phyloP scores from a whole-genome alignment of 2,329 filamentous ascomycete species.

The Achaetomium macrosporum region DNA sequence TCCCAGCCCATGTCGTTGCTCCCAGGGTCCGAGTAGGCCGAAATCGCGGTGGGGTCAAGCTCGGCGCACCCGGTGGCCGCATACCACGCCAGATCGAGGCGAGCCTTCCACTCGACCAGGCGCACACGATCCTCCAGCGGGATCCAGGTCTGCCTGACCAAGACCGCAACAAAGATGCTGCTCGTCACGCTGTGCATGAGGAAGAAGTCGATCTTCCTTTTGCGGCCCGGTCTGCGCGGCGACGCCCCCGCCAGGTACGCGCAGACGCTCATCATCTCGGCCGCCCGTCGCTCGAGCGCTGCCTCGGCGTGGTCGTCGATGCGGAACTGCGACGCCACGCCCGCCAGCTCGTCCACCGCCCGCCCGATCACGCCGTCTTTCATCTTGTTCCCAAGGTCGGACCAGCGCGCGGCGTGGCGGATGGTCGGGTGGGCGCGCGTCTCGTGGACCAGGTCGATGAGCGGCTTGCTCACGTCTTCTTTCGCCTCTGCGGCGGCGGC shows the following conservation, averaged over 20 bases:
- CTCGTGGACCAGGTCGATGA: conserved; percentile 22
- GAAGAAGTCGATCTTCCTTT: conserved; percentile 64
- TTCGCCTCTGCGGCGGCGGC: conserved; percentile 1
- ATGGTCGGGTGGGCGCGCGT: conserved; percentile 43
- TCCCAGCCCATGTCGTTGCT: conserved; percentile 26
- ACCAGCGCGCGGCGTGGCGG: conserved; percentile 25
- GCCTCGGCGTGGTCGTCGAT: conserved; percentile 32
- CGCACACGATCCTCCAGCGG: conserved; percentile 41
- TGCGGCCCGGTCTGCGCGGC: conserved; percentile 49
- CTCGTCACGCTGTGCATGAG: conserved; percentile 32
- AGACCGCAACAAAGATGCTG: conserved; percentile 29
- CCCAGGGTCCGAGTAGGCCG: conserved; percentile 18
- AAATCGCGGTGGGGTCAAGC: conserved; percentile 19
- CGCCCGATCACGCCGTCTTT: conserved; percentile 56
- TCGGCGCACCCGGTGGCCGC: conserved; percentile 48
- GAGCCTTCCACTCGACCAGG: conserved; percentile 61
- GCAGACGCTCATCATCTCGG: conserved; percentile 26
- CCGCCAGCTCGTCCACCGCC: conserved; percentile 50
- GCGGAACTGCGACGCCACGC: conserved; percentile 47
- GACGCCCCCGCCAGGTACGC: conserved; percentile 28
- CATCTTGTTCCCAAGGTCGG: conserved; percentile 39
- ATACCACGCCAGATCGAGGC: conserved; percentile 59
- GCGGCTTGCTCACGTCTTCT: too few species aligned
- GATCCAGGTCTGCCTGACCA: conserved; percentile 31
- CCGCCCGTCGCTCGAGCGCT: conserved; percentile 34